Evolutionary conservation across 495 filamentous ascomycete genomes (phyloP), one percentile per base, ranked within the genome.

Genomic region (Aspergillus asperescens): DNA sequence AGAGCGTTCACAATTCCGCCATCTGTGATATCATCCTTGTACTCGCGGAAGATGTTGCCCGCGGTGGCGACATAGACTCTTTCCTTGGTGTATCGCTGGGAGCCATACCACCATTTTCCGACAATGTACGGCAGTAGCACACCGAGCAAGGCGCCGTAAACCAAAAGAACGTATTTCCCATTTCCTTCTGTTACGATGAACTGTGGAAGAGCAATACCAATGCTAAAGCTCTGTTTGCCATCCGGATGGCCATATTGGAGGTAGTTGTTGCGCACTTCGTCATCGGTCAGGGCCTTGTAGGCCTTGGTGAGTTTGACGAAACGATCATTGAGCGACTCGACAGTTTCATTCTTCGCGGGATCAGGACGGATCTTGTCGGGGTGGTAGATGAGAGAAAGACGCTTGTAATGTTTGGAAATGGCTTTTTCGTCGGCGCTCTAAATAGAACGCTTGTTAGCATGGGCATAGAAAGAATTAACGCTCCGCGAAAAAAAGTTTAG

Each of bases 61-160:
- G 93, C 90, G 66, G 87, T 96, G 57, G 90, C 88, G 49, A 95
- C 84, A 31, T 95, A 77, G 25, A 97, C 86, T 56, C 86, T 85
- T 71, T 98, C 93, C 68, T 89, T 93, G 16, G 93, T 96, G 64
- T 88, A 79, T 41, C 84, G 78, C 64, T 95, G 89, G 6, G 89
- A 95, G 47, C 93, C 93, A 66, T 97, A 98, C 93, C 93, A 98
- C 93, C 93, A 98, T 28, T 85, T 87, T 22, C 93, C 93, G 31
- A 97, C 94, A 42, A 94, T 76, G 63, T 96, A 98, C 10, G 93
- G 93, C 38, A 98, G 70, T 35, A 96, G 71, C 25, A 96, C 88
- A 43, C 91, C 94, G 29, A 98, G 80, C 31, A 96, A 74, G 35
- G 80, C 69, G 8, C 88, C 90, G 65, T 98, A 98, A 39, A 97